phyloP scores from a whole-genome alignment of 2,329 filamentous ascomycete species.

The Microdochium bolleyi region DNA sequence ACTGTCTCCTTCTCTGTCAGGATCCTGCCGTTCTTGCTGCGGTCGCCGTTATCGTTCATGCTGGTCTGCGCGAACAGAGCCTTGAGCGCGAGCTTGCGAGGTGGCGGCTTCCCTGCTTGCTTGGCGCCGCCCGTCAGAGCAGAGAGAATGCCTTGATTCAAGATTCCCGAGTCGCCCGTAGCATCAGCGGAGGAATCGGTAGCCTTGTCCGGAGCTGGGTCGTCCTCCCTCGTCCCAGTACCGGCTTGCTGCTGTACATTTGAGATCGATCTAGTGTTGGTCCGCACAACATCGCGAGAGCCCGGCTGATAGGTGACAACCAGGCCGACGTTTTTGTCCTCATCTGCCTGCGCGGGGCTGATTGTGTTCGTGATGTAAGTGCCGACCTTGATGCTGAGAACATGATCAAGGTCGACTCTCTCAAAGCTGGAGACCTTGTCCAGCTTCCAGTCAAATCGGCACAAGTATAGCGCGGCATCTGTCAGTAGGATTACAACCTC shows the following conservation, averaged over 20 bases:
- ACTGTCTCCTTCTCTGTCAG: conserved; percentile 49
- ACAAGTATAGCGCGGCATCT: conserved; percentile 77
- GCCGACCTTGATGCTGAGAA: conserved; percentile 68
- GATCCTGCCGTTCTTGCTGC: conserved; percentile 30
- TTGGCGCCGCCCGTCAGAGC: conserved; percentile 20
- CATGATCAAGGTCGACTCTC: conserved; percentile 66
- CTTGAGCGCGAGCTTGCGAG: conserved; percentile 45
- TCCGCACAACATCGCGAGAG: conserved; percentile 62
- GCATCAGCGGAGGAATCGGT: conserved; percentile 1
- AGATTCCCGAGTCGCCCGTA: conserved; percentile 7
- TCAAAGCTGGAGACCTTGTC: conserved; percentile 95
- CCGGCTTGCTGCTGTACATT: conserved; percentile 28
- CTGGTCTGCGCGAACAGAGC: conserved; percentile 46
- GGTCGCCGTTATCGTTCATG: conserved; percentile 29
- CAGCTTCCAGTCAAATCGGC: conserved; percentile 87
- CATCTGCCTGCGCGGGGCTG: conserved; percentile 68
- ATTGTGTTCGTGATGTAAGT: conserved; percentile 88
- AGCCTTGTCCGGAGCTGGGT: conserved; percentile 11
- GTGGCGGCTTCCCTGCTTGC: conserved; percentile 14
- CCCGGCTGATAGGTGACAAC: conserved; percentile 70
- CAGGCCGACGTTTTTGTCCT: conserved; percentile 74
- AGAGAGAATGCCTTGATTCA: conserved; percentile 14
- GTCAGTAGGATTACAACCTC: conserved; percentile 86
- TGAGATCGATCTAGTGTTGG: conserved; percentile 78
- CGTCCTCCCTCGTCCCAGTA: conserved; percentile 5